Evolutionary conservation across 1,139 yeast species (phyloP), one percentile per base, ranked within the genome.

Genomic region (Meyerozyma athensensis): DNA sequence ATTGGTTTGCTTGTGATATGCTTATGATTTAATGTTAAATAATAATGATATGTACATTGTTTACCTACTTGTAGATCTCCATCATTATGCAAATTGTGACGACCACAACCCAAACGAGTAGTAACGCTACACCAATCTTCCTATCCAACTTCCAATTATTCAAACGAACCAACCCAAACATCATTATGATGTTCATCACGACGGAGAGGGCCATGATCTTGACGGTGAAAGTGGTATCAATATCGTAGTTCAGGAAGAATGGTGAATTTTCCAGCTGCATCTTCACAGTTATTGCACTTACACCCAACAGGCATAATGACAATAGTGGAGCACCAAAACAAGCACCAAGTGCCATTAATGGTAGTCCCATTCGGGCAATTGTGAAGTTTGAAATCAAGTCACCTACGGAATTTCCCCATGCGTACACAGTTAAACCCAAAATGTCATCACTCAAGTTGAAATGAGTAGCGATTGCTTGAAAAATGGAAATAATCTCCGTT

Each of bases 261-360:
- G 19, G 7, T 7, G 18, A 3, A 32, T 40, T 9, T 14, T 35
- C n/a, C 14, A 33, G 13, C 30, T 30, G 19, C 5, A 35, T 24
- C 8, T 47, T 41, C 3, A 75, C 59, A 4, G 82, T 47, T 28
- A 86, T 50, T 0, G 92, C 86, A 46, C 84, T 81, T 6, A 82
- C 59, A 26, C 66, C 81, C 61, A 60, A 59, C 23, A 64, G 72
- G 38, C 72, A 58, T 24, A 74, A 54, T 19, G 77, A 67, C 18
- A 76, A 52, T 8, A 90, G 63, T 0, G 97, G 97, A 1, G 97
- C 94, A 1, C 97, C 97, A 58, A 89, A 86, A 53, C 97, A 90
- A 0, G 97, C 97, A 10, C 95, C 85, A 30, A 92, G 69, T 0
- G 97, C 97, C 92, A 90, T 86, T 43, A 85, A 73, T 0, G 96